Evolutionary conservation across 768 basidiomycete species (phyloP).

Genomic region (Royoungia palumana): DNA sequence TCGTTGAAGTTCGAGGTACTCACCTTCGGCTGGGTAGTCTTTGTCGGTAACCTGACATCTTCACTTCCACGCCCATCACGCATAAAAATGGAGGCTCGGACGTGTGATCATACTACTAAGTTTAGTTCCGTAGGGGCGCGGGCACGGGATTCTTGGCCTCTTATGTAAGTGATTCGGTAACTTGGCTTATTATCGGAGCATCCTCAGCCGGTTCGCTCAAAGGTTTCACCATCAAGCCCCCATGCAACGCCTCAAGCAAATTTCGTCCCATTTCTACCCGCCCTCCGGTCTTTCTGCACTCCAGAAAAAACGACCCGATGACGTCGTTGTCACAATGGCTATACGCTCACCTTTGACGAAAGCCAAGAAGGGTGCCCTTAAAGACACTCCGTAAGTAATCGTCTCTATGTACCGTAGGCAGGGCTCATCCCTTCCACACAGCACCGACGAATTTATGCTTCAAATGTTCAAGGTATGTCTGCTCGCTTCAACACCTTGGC

Average conservation of each 20-base stretch:
- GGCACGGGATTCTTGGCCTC: too few relatives aligned
- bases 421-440: slow-evolving; percentile 26
- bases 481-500: not conserved
- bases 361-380: slow-evolving; percentile 71
- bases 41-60: too few relatives aligned
- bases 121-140: too few relatives aligned
- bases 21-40: too few relatives aligned
- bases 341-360: slow-evolving; percentile 75
- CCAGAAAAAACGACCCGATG: slow-evolving; percentile 59
- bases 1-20: too few relatives aligned
- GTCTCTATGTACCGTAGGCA: not conserved
- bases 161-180: too few relatives aligned
- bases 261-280: slow-evolving; percentile 54
- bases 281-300: slow-evolving; percentile 49
- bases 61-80: too few relatives aligned
- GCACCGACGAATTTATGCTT: slow-evolving; percentile 75
- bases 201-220: too few relatives aligned
- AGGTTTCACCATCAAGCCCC: not conserved
- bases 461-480: slow-evolving; percentile 70
- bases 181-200: too few relatives aligned
- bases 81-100: too few relatives aligned
- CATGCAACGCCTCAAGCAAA: slow-evolving; percentile 67
- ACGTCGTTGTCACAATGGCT: slow-evolving; percentile 82
- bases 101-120: too few relatives aligned
- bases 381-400: slow-evolving; percentile 56